Percentiles rank a stretch among this genome's conserved stretches.
phyloP scores from a whole-genome alignment of 2,329 filamentous ascomycete genomes.

The Claviceps africana region DNA sequence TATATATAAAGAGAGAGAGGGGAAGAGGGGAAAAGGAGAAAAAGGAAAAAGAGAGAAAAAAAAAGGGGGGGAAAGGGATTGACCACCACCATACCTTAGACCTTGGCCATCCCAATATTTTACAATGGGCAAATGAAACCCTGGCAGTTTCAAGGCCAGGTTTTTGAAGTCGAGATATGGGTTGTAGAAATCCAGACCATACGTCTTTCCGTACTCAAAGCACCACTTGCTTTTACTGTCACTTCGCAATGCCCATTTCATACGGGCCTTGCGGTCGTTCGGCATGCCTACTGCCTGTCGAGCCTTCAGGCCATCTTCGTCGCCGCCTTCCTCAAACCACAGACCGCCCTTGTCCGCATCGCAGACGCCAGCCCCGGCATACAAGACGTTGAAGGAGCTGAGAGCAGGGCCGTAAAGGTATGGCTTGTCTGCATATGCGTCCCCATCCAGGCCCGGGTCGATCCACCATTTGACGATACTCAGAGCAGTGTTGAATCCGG shows the following conservation, averaged over 20 bases:
- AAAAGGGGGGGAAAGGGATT: background rate
- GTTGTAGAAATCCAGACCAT: conserved; percentile 65
- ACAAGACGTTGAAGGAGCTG: conserved; percentile 64
- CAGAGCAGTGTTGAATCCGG: conserved; percentile 74
- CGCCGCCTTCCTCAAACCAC: conserved; percentile 52
- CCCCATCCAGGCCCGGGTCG: conserved; percentile 80
- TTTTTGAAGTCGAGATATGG: conserved; percentile 76
- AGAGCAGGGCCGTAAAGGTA: conserved; percentile 75
- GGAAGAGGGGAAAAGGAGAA: background rate
- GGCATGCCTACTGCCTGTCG: conserved; percentile 38
- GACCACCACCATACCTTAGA: conserved; percentile 42
- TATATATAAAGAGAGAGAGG: background rate
- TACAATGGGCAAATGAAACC: conserved; percentile 59
- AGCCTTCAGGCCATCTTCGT: conserved; percentile 36
- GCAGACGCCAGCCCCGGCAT: conserved; percentile 43
- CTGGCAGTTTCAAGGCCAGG: conserved; percentile 57
- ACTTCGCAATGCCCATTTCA: conserved; percentile 42
- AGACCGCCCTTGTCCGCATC: conserved; percentile 36
- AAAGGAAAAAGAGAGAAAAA: background rate
- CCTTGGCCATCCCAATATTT: conserved; percentile 71
- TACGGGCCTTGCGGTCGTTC: conserved; percentile 34
- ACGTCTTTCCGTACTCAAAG: conserved; percentile 39
- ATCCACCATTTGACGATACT: conserved; percentile 80
- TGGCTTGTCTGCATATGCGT: conserved; percentile 75
- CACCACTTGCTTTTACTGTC: conserved; percentile 37